Base-by-base conservation (phyloP, 345 rosid genomes). In the Citropsis articulata region DNA sequence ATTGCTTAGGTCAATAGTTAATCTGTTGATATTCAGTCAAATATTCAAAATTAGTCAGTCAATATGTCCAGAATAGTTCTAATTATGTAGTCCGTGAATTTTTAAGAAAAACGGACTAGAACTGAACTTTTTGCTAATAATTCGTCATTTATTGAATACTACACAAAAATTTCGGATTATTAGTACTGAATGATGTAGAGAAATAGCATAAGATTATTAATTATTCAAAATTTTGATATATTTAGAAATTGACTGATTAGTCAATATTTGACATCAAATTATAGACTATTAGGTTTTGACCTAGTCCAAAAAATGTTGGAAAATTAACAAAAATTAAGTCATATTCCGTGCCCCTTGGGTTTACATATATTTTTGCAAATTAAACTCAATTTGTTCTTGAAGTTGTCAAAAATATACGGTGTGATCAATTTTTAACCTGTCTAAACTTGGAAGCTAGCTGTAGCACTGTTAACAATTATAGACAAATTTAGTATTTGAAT, bases 381-480 rank as follows among this genome's bases (percentile, higher is more conserved):
- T 33, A 66, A 22, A 8, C 27, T 68, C 24, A n/a, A 68, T n/a
- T 68, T 24, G 31, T 68, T 25, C 9, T 71, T 30, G 8, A 71
- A 10, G 6, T 33, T 33, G 48, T 55, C 30, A 56, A 69, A 25
- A 35, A 57, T 21, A 5, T 55, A n/a, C 12, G 18, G 50, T 6
- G 1, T 50, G 42, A 50, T 22, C 12, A 42, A 25, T 45, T 62
- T 25, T 74, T 42, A 42, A 48, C 69, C 40, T 42, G 6, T n/a
- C 77, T 62, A 75, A 63, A 75, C 40, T 75, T 62, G 60, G 77
- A 64, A 45, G 56, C 63, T 9, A 33, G 64, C 38, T 50, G 33
- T 36, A 6, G 21, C 16, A 9, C 21, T 60, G 67, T 60, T 9
- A 40, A 10, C 25, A 50, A 61, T 31, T 33, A n/a, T 40, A 2